phyloP scores from a whole-genome alignment of 2,329 filamentous ascomycete species.

The Ophiostoma novo-ulmi region DNA sequence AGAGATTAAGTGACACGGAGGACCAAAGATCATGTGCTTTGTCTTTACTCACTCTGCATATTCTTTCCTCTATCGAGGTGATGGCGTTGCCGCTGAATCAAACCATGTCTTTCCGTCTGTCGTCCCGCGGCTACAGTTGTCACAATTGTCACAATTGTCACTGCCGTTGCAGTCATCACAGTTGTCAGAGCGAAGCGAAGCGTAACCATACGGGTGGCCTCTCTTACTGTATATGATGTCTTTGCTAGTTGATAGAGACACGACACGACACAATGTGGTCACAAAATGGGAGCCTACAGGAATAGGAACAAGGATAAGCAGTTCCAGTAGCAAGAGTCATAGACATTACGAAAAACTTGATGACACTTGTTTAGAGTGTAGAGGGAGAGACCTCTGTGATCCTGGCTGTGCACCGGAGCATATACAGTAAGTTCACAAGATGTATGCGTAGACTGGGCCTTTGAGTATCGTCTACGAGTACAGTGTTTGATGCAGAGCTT shows the following conservation, averaged over 20 bases:
- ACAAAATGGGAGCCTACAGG: constrained; percentile 4
- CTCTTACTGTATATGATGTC: not conserved
- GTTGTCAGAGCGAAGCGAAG: constrained; percentile 8
- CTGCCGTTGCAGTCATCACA: not conserved
- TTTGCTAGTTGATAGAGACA: not conserved
- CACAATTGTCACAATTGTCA: not conserved
- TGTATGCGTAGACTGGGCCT: not conserved
- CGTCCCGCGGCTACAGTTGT: not conserved
- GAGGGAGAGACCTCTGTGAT: too few species aligned
- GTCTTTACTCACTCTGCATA: not conserved
- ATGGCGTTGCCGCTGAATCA: not conserved
- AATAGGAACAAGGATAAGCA: not conserved
- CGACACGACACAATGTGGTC: not conserved
- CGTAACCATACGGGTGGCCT: not conserved
- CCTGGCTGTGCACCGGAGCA: too few species aligned
- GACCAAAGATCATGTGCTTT: not conserved
- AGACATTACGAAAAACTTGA: not conserved
- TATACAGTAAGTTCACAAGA: too few species aligned
- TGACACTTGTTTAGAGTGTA: not conserved
- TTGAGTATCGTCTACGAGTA: not conserved
- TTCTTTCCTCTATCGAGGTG: not conserved
- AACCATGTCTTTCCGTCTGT: not conserved
- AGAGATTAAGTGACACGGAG: not conserved
- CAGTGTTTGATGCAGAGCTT: not conserved
- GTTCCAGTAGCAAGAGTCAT: not conserved